Evolutionary conservation across 768 basidiomycete genomes (phyloP), one percentile per base, ranked within the genome.

Genomic region (Hydnum rufescens): DNA sequence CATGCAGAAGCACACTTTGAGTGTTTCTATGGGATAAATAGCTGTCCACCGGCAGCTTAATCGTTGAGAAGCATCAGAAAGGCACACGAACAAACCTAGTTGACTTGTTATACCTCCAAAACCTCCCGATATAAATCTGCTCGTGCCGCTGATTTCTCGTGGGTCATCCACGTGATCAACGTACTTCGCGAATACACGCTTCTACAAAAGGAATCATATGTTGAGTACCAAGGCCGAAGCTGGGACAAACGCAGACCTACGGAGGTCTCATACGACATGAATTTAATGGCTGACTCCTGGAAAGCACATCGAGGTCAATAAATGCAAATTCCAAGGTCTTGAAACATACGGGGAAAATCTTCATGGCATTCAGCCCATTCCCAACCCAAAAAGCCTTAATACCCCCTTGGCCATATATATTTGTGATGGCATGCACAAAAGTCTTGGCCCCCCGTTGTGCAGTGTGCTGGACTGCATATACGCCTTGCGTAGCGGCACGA

Each of bases 321-420:
- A 29, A 18, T 4, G 13, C n/a, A 52, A 53, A 36, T 5, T 4
- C 26, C 22, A 52, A 44, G 26, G 19, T 16, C 6, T 2, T 5
- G 32, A 5, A 16, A 60, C 65, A 36, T 52, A 69, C 69, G 3
- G 92, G 92, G 57, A 96, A 84, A 57, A 97, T 95, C 70, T 97
- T 97, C 51, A 78, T 74, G 26, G 96, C 83, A 47, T 92, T 96
- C 51, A 99, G 70, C 8, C 71, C 71, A 57, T 89, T 95, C 4
- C 95, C 95, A n/a, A 90, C 89, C 93, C 95, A 99, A 64, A 97
- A 99, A 2, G 81, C 85, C 49, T 80, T 71, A 16, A 95, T 66
- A 4, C 90, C 90, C 30, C 88, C 88, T 64, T 96, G 89, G 1
- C 75, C 66, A 62, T 95, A 95, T 60, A 99, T 86, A 48, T 81